Conservation (phyloP, 2,329 filamentous ascomycete genomes). For the Rhinocladiella similis region DNA sequence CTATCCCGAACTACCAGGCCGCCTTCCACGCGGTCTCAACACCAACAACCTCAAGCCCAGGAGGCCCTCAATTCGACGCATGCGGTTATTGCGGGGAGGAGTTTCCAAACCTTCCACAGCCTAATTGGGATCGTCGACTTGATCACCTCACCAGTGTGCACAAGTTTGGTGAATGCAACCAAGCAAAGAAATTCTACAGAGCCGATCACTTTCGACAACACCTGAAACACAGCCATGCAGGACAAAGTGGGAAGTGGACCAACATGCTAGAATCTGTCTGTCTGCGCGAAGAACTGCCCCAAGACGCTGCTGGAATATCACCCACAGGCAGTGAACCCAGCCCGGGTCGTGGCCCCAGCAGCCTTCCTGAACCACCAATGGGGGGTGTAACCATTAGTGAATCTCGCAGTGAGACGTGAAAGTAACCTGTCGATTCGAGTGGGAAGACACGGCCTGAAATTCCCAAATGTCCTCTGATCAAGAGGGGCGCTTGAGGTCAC, state of each 20-base stretch:
- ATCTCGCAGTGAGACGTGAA: constrained; percentile 25
- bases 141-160: constrained; percentile 87
- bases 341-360: constrained; percentile 21
- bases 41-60: constrained; percentile 31
- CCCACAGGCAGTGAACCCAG: constrained; percentile 24
- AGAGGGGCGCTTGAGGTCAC: constrained; percentile 12
- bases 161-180: constrained; percentile 98
- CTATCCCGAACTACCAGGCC: constrained; percentile 70
- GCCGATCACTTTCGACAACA: constrained; percentile 98
- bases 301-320: constrained; percentile 20
- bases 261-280: constrained; percentile 97
- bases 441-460: constrained; percentile 4
- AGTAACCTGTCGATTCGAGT: neutral
- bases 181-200: constrained; percentile 95
- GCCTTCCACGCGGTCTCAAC: constrained; percentile 80
- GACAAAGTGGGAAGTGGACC: constrained; percentile 97
- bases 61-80: constrained; percentile 58
- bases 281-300: constrained; percentile 81
- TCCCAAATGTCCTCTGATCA: constrained; percentile 5
- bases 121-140: constrained; percentile 84
- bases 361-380: constrained; percentile 21
- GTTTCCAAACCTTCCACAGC: constrained; percentile 71
- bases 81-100: constrained; percentile 97
- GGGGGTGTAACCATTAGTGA: constrained; percentile 26
- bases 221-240: constrained; percentile 94